phyloP scores from a whole-genome alignment of 2,329 filamentous ascomycete species.

The Teratosphaeria gauchensis region DNA sequence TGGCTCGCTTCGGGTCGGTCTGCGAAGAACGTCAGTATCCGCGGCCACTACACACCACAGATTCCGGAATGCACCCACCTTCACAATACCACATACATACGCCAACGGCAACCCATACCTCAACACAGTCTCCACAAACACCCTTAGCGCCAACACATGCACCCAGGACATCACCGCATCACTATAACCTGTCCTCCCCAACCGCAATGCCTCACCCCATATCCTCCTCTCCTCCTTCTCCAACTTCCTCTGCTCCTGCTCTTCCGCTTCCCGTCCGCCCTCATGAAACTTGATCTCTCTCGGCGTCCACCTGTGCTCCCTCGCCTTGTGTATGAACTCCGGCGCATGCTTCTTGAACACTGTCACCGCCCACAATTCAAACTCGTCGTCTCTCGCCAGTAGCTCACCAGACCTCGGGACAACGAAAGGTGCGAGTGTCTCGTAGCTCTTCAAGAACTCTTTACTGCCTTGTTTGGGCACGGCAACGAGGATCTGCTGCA shows the following conservation, averaged over 20 bases:
- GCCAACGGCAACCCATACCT: constrained; percentile 87
- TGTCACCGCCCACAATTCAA: constrained; percentile 76
- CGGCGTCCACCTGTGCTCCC: constrained; percentile 90
- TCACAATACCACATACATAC: constrained; percentile 74
- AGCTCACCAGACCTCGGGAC: constrained; percentile 79
- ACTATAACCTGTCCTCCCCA: constrained; percentile 87
- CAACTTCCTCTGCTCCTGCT: constrained; percentile 73
- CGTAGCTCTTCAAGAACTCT: constrained; percentile 83
- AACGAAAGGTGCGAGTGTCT: constrained; percentile 81
- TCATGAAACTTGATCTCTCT: constrained; percentile 90
- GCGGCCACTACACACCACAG: no score
- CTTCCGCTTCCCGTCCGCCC: constrained; percentile 81
- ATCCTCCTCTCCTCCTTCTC: constrained; percentile 80
- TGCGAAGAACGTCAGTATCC: constrained; percentile 28
- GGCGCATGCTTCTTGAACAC: constrained; percentile 83
- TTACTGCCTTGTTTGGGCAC: constrained; percentile 72
- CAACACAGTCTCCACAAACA: constrained; percentile 97
- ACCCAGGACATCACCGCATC: constrained; percentile 95
- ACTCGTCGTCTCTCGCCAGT: constrained; percentile 80
- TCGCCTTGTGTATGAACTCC: constrained; percentile 85
- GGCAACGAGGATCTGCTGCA: constrained; percentile 89
- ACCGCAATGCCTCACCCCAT: constrained; percentile 80
- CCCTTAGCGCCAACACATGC: constrained; percentile 78
- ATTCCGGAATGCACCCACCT: constrained; percentile 45
- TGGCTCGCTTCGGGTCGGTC: constrained; percentile 72